Base-by-base conservation (phyloP, 2,329 filamentous ascomycete genomes). In the Macrophomina pseudophaseolina region DNA sequence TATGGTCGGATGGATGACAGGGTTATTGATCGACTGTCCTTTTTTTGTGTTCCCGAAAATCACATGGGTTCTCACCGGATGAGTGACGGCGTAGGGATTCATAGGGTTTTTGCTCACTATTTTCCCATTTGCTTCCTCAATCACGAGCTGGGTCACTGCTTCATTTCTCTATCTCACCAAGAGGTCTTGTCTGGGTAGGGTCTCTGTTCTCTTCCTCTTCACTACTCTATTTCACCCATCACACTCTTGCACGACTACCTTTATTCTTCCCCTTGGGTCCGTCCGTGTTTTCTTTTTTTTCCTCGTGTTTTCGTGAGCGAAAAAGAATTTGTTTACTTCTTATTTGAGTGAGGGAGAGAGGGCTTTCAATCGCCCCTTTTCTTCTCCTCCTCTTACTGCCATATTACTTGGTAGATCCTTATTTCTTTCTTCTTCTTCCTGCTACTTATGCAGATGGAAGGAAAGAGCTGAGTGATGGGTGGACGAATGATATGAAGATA, bases 1-100 rank as follows among this genome's bases (percentile, higher is more conserved):
- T 53, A 64, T 32, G 48, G 48, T 52, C 48, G 49, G 49, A 52
- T 48, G 60, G 60, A 64, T 11, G 46, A 53, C 48, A 52, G 48
- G 60, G 32, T 53, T 46, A 52, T 64, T 44, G 38, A 52, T 65
- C 64, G 35, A 40, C 33, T 53, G 33, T 38, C 53, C 18, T 14
- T 48, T 58, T 38, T 30, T 11, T 23, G 23, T 23, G 23, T 23
- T 23, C 23, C 40, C 58, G 14, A 48, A 49, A 33, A 4, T 62
- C 58, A 28, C 28, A 62, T 28, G 44, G 58, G 42, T 35, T 23
- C 18, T 56, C 32, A 49, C n/a, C 44, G 58, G 58, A 48, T 62
- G 32, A 49, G 42, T 62, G 58, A 62, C 28, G 58, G 44, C 58
- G 44, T 30, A 49, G 44, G 58, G 32, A 16, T 14, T 23, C 5